Conservation (phyloP, 345 rosid species). For the Draba incana region DNA sequence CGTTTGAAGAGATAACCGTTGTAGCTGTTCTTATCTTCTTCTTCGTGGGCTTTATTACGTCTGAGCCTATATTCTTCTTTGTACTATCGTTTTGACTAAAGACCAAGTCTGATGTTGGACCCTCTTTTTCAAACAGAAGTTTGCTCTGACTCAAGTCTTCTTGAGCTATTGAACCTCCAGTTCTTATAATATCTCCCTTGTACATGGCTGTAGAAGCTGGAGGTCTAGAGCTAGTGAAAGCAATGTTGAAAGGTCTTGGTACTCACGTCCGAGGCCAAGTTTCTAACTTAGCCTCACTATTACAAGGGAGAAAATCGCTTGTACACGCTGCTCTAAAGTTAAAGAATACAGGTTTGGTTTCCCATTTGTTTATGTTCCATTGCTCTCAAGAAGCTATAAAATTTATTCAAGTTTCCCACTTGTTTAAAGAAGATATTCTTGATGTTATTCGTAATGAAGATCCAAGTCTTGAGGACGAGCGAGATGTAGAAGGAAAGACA, state of each 20-base stretch:
- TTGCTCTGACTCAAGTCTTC: too few relatives aligned
- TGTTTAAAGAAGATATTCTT: neutral
- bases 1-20: too few relatives aligned
- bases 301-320: conserved; percentile 21
- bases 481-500: conserved; percentile 34
- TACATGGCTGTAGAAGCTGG: conserved; percentile 27
- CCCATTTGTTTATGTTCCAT: too few relatives aligned
- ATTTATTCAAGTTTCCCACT: neutral
- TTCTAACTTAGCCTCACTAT: neutral
- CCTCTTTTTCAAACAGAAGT: too few relatives aligned
- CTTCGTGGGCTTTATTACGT: too few relatives aligned
- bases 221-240: neutral
- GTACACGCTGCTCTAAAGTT: neutral
- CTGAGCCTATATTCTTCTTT: too few relatives aligned
- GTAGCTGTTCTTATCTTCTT: too few relatives aligned
- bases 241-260: neutral
- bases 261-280: neutral
- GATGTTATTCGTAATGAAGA: neutral
- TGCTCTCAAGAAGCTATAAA: too few relatives aligned
- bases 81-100: too few relatives aligned
- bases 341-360: conserved; percentile 14
- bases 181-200: too few relatives aligned
- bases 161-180: too few relatives aligned
- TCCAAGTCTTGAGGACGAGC: neutral
- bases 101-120: too few relatives aligned